Base-by-base conservation (phyloP, 2,329 filamentous ascomycete genomes). In the Cytospora chrysosperma region DNA sequence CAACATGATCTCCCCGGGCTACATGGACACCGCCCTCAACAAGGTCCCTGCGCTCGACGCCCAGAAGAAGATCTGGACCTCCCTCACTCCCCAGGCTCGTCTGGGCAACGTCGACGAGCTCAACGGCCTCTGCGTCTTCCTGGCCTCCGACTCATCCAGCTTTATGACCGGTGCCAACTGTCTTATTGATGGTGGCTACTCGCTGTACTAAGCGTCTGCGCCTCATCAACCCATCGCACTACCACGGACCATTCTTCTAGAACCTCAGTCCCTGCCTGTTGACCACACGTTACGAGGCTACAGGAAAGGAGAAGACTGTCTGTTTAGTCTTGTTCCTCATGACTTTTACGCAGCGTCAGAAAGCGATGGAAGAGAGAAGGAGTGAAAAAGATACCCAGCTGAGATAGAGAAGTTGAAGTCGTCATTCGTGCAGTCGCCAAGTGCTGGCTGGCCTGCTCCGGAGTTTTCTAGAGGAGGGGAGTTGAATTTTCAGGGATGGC, bases 1-100 rank as follows among this genome's bases (percentile, higher is more conserved):
- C 72, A 95, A 95, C 83, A 89, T 86, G 76, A 92, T 94, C 77
- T 91, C 88, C 8, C 91, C 91, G 24, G 91, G 91, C 32, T 94
- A 94, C 81, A 93, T 94, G 88, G 90, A 93, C 80, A 95, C 91
- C 6, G 89, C 88, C 6, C 81, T 92, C 67, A 93, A 92, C 84
- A 87, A 88, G 65, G 89, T 91, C 9, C 89, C 89, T 26, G 88
- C 88, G 47, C 86, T 93, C 24, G 89, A 93, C 68, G 89, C 88
- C 55, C 88, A 92, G 82, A 92, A 92, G 86, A 88, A 88, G 78
- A 90, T 92, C 76, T 93, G 90, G 90, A 86, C 85, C 70, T 85
- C 84, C 43, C 74, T 90, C 67, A 93, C 90, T 9, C 90, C 90
- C 12, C 88, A 92, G 82, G 83, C 84, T 74, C 85, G 90, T 52